Evolutionary conservation across 148 eudicot species (phyloP).

Genomic region (Rhododendron ovatum): DNA sequence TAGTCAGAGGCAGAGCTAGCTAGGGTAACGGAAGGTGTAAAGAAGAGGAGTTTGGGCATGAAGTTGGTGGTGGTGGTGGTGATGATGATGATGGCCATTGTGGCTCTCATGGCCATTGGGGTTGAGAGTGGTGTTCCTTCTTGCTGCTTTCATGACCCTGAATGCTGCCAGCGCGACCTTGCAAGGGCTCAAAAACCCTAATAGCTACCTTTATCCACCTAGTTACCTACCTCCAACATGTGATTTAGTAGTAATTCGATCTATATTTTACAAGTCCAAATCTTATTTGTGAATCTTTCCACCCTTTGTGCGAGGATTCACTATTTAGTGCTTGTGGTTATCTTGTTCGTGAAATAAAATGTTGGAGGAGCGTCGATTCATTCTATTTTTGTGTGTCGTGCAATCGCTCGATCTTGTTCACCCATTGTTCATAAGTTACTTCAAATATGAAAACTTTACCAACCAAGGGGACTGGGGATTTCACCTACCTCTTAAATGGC

Average conservation of each 20-base stretch:
- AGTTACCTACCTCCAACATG: background rate
- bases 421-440: background rate
- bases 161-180: background rate
- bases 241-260: background rate
- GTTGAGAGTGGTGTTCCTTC: background rate
- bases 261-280: background rate
- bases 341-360: background rate
- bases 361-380: background rate
- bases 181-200: background rate
- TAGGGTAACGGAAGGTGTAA: background rate
- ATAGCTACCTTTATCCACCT: background rate
- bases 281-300: background rate
- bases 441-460: background rate
- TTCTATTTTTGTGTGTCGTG: background rate
- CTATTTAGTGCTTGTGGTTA: background rate
- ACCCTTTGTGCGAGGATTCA: background rate
- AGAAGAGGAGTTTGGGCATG: background rate
- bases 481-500: background rate
- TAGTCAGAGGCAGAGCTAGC: background rate
- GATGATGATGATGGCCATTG: background rate
- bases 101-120: background rate
- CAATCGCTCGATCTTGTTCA: background rate
- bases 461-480: background rate
- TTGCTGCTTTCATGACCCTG: constrained; percentile 1
- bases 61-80: background rate